These are phyloP conservation scores for Scutellaria minor DNA, from an alignment of 257 asterid genomes.

Conservation along the genomic window DNA sequence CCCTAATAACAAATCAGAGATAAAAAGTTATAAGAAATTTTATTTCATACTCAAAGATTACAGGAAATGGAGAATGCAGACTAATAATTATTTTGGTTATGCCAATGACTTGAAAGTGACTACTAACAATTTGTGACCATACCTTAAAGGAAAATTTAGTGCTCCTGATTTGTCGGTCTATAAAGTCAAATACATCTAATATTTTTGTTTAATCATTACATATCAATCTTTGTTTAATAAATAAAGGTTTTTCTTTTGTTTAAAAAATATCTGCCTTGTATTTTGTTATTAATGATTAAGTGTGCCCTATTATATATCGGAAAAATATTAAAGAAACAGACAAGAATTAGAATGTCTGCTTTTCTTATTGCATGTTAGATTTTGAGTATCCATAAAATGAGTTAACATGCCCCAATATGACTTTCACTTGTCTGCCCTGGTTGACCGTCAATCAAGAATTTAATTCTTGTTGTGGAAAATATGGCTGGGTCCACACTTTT, in stretches of 20 bases:
- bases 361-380: slow-evolving; percentile 22
- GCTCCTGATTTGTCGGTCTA: slow-evolving; percentile 29
- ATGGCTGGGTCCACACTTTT: slow-evolving; percentile 29
- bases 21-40: too few species aligned
- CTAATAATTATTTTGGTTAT: background rate
- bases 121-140: slow-evolving; percentile 23
- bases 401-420: slow-evolving; percentile 9
- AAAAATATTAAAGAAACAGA: background rate
- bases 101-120: background rate
- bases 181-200: slow-evolving; percentile 23
- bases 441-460: slow-evolving; percentile 38
- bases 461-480: slow-evolving; percentile 17
- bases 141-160: slow-evolving; percentile 11
- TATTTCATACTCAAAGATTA: background rate
- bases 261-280: too few species aligned
- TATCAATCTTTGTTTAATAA: too few species aligned
- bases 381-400: background rate
- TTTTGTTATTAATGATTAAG: background rate
- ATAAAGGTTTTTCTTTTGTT: too few species aligned
- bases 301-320: background rate
- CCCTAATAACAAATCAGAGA: too few species aligned
- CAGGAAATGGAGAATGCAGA: background rate
- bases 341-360: slow-evolving; percentile 21
- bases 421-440: slow-evolving; percentile 42
- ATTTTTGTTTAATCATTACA: background rate